Evolutionary conservation across 75 land plant species (phyloP).

Genomic region (Selaginella moellendorffii): DNA sequence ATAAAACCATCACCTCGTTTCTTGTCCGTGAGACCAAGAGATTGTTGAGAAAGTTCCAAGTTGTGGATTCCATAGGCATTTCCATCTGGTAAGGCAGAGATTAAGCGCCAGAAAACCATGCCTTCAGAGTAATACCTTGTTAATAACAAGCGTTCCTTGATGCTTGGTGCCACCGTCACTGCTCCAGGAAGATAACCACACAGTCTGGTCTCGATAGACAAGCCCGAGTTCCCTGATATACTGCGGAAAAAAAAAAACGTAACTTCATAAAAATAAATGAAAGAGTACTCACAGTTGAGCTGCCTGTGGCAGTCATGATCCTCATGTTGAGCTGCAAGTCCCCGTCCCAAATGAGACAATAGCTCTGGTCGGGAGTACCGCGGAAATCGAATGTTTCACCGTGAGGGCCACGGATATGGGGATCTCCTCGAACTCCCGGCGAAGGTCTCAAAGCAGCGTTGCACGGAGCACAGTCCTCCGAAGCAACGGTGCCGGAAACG

Average conservation of each 20-base stretch:
- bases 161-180: neutral
- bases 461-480: neutral
- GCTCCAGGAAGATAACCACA: neutral
- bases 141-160: neutral
- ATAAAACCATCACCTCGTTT: neutral
- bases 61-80: neutral
- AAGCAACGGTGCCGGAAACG: neutral
- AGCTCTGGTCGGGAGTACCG: neutral
- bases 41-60: neutral
- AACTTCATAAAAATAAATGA: neutral
- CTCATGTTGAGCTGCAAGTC: conserved; percentile 8
- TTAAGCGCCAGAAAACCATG: neutral
- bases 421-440: conserved; percentile 3
- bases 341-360: neutral
- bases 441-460: neutral
- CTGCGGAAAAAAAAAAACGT: neutral
- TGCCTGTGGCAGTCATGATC: neutral
- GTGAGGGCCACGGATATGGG: conserved; percentile 7
- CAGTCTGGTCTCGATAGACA: neutral
- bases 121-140: neutral
- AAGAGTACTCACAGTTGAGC: neutral
- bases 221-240: conserved; percentile 7
- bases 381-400: conserved; percentile 7
- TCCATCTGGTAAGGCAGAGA: neutral
- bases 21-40: neutral